Evolutionary conservation across 768 basidiomycete genomes (phyloP).

Genomic region (Lyophyllum semitale): DNA sequence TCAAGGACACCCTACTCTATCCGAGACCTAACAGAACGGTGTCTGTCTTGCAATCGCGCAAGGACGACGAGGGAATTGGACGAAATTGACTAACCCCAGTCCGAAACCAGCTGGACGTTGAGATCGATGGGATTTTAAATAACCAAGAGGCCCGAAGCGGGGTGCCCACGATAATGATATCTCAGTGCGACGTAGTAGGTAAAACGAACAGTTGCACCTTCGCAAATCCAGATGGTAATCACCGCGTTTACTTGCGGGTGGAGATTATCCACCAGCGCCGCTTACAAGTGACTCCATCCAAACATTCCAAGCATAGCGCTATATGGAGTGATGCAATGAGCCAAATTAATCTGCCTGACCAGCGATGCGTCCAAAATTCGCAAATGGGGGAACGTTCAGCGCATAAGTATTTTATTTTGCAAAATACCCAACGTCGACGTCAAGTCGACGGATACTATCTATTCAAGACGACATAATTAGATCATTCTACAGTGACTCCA

Average conservation of each 20-base stretch:
- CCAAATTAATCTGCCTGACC: conserved; percentile 74
- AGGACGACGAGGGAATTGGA: too few species aligned
- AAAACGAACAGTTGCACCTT: conserved; percentile 70
- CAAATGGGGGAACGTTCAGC: conserved; percentile 72
- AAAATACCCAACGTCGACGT: too few species aligned
- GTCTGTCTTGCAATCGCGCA: too few species aligned
- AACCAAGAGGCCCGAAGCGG: conserved; percentile 82
- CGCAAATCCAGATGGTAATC: conserved; percentile 26
- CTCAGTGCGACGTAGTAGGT: conserved; percentile 59
- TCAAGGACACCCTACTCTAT: too few species aligned
- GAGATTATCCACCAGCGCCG: too few species aligned
- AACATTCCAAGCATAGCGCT: conserved; percentile 66
- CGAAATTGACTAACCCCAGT: too few species aligned
- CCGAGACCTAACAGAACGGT: too few species aligned
- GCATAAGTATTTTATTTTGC: too few species aligned
- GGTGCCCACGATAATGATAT: conserved; percentile 66
- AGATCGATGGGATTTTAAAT: conserved; percentile 65
- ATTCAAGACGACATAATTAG: not conserved
- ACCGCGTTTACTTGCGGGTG: not conserved
- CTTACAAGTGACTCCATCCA: too few species aligned
- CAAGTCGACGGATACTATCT: not conserved
- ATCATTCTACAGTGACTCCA: conserved; percentile 43
- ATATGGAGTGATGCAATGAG: conserved; percentile 61
- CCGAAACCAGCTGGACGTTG: too few species aligned
- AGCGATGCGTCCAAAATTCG: conserved; percentile 74